Conservation (phyloP, 495 filamentous ascomycete species). For the Rhypophila decipiens region DNA sequence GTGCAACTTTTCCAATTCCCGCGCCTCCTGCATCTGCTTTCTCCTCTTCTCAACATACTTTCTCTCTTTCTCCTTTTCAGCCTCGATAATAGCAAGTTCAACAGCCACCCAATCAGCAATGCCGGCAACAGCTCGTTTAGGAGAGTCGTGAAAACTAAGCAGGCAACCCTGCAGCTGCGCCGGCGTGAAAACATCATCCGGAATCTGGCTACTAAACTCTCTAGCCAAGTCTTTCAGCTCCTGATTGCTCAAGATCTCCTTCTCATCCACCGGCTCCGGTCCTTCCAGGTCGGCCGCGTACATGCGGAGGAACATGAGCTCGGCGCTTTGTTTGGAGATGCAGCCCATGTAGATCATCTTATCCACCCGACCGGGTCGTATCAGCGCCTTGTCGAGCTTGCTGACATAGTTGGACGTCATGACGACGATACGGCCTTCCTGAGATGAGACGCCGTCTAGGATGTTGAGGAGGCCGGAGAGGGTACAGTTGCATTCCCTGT, state of each 20-base stretch:
- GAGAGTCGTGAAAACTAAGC: slow-evolving; percentile 47
- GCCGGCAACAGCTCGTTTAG: slow-evolving; percentile 40
- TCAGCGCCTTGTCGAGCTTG: slow-evolving; percentile 59
- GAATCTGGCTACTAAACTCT: slow-evolving; percentile 46
- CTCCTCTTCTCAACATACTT: slow-evolving; percentile 11
- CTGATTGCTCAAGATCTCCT: slow-evolving; percentile 6
- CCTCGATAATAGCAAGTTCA: slow-evolving; percentile 17
- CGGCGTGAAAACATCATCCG: slow-evolving; percentile 52
- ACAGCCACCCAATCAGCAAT: slow-evolving; percentile 42
- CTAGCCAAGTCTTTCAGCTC: slow-evolving; percentile 38
- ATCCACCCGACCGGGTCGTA: slow-evolving; percentile 66
- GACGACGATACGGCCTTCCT: slow-evolving; percentile 64
- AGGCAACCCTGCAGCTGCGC: slow-evolving; percentile 64
- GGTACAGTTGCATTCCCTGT: slow-evolving; percentile 27
- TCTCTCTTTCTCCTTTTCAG: slow-evolving; percentile 14
- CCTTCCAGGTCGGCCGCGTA: slow-evolving; percentile 24
- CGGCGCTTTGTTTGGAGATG: slow-evolving; percentile 35
- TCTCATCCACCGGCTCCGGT: slow-evolving; percentile 5
- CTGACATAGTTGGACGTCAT: slow-evolving; percentile 71
- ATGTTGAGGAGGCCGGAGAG: slow-evolving; percentile 67
- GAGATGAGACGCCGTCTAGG: slow-evolving; percentile 64
- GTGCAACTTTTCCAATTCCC: slow-evolving; percentile 3
- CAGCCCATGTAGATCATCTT: slow-evolving; percentile 53
- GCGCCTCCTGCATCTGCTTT: slow-evolving; percentile 8
- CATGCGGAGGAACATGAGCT: slow-evolving; percentile 48